Evolutionary conservation across 1,284 basidiomycete genomes (phyloP).

Genomic region (Moniliophthora roreri): DNA sequence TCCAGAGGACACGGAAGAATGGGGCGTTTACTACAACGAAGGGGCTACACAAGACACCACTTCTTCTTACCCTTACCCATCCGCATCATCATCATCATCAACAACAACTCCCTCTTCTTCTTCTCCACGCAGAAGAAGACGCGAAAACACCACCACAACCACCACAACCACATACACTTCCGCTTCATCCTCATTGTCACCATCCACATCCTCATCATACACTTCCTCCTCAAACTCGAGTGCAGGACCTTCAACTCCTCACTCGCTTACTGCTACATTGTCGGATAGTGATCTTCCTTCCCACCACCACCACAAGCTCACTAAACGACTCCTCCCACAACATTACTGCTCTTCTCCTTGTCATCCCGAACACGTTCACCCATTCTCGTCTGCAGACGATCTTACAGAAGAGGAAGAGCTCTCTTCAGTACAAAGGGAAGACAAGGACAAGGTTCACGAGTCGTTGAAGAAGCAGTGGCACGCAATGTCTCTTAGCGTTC

Average conservation of each 20-base stretch:
- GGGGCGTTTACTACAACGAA: slow-evolving; percentile 23
- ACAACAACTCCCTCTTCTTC: slow-evolving; percentile 12
- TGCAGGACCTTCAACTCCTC: slow-evolving; percentile 16
- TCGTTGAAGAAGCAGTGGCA: slow-evolving; percentile 57
- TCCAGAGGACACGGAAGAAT: slow-evolving; percentile 27
- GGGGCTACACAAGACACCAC: slow-evolving; percentile 27
- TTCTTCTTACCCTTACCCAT: too few relatives aligned
- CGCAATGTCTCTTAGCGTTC: slow-evolving; percentile 48
- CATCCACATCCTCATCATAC: slow-evolving; percentile 7
- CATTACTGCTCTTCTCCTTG: slow-evolving; percentile 1
- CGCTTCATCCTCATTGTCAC: neutral
- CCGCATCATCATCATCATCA: too few relatives aligned
- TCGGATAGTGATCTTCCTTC: neutral
- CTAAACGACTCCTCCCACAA: slow-evolving; percentile 29
- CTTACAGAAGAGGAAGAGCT: slow-evolving; percentile 4
- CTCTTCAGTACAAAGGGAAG: slow-evolving; percentile 29
- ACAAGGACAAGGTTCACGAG: slow-evolving; percentile 35
- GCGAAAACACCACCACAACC: neutral
- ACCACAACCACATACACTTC: neutral
- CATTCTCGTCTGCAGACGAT: neutral
- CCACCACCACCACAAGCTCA: slow-evolving; percentile 4
- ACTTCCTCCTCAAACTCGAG: slow-evolving; percentile 15
- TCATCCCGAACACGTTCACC: slow-evolving; percentile 7
- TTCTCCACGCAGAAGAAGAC: neutral
- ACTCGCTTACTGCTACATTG: slow-evolving; percentile 15